A percentile compares a stretch with the other conserved stretches of the same genome.
phyloP scores from a whole-genome alignment of 441 rosid genomes.

The Aleurites moluccanus region DNA sequence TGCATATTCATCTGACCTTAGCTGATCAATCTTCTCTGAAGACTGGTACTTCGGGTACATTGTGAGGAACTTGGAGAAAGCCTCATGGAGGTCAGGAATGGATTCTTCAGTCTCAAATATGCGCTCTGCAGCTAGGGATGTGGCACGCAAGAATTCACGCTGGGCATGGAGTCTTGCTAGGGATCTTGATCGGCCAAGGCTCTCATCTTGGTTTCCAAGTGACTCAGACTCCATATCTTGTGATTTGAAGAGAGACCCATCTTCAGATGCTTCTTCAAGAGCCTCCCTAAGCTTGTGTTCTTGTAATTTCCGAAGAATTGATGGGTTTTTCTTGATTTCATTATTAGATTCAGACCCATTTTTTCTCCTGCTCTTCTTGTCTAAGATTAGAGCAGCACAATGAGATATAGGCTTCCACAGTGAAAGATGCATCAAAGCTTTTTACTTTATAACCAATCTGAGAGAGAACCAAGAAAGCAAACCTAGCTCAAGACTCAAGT shows the following conservation, averaged over 20 bases:
- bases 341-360: conserved; percentile 63
- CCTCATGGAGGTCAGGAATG: conserved; percentile 62
- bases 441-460: conserved; percentile 21
- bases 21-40: conserved; percentile 76
- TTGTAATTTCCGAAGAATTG: conserved; percentile 57
- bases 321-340: conserved; percentile 49
- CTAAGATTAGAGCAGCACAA: conserved; percentile 92
- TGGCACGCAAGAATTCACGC: conserved; percentile 84
- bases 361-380: conserved; percentile 84
- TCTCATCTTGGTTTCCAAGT: conserved; percentile 49
- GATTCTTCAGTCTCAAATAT: conserved; percentile 66
- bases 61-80: conserved; percentile 67
- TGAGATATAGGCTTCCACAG: conserved; percentile 96
- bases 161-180: conserved; percentile 95
- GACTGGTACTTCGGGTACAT: conserved; percentile 90
- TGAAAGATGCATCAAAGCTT: conserved; percentile 82
- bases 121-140: conserved; percentile 74
- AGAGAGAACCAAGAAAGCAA: conserved; percentile 23
- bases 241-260: conserved; percentile 82
- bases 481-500: conserved; percentile 30
- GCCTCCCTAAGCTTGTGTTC: conserved; percentile 88
- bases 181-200: conserved; percentile 83
- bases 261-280: conserved; percentile 93
- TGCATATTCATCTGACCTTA: conserved; percentile 75
- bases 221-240: conserved; percentile 65